Evolutionary conservation across 306 rosid genomes (phyloP).

Genomic region (Cucurbita ficifolia): DNA sequence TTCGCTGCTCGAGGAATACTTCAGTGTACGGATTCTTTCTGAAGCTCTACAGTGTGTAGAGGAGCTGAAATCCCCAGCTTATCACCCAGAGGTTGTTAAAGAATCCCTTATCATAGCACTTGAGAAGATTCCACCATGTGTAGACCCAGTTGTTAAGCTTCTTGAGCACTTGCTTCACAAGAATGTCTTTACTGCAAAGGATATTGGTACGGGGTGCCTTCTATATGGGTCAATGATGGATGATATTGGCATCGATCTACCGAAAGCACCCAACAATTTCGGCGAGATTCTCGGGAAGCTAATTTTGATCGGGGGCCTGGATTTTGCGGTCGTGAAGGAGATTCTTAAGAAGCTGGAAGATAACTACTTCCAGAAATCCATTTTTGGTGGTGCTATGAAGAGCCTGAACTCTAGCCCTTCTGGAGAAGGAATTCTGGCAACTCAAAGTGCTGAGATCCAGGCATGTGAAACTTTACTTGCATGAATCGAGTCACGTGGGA

Average conservation of each 20-base stretch:
- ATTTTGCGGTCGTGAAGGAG: constrained; percentile 17
- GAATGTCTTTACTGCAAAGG: constrained; percentile 12
- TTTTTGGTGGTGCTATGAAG: constrained; percentile 16
- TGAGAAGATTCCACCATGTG: constrained; percentile 23
- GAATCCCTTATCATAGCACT: constrained; percentile 20
- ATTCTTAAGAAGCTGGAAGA: constrained; percentile 25
- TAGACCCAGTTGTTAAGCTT: constrained; percentile 20
- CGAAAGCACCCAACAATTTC: constrained; percentile 27
- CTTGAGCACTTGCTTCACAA: constrained; percentile 16
- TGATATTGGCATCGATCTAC: constrained; percentile 22
- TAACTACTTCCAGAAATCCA: neutral
- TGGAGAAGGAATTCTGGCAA: constrained; percentile 7
- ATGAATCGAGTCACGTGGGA: neutral
- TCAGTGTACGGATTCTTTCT: constrained; percentile 20
- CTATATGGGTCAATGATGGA: constrained; percentile 22
- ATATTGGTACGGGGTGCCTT: constrained; percentile 23
- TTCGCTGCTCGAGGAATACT: constrained; percentile 30
- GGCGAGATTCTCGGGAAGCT: constrained; percentile 24
- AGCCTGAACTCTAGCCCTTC: constrained; percentile 16
- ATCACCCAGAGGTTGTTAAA: constrained; percentile 23
- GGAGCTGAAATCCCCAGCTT: constrained; percentile 23
- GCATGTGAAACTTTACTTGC: constrained; percentile 23
- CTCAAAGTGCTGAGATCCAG: constrained; percentile 15
- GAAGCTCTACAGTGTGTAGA: constrained; percentile 36
- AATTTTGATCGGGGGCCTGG: constrained; percentile 10